phyloP scores from a whole-genome alignment of 129 eudicot genomes.

The Pittosporum tobira region DNA sequence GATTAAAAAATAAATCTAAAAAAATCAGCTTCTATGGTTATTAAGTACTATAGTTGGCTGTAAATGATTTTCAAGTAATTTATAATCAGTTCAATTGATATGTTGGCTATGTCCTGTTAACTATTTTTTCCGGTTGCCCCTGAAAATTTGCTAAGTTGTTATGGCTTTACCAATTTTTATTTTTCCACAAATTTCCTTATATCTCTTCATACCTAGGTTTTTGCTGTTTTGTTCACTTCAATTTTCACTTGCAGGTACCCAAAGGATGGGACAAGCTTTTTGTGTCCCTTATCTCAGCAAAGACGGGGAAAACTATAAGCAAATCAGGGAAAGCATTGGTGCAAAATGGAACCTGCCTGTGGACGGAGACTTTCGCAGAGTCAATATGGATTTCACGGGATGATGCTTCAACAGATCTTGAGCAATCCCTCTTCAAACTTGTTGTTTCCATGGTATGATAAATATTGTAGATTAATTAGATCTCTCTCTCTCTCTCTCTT shows the following conservation, averaged over 20 bases:
- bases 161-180: no score
- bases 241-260: constrained; percentile 48
- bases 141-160: constrained; percentile 12
- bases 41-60: no score
- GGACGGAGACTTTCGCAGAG: constrained; percentile 55
- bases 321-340: constrained; percentile 50
- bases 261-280: constrained; percentile 81
- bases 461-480: background rate
- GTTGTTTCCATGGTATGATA: constrained; percentile 49
- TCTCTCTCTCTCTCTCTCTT: background rate
- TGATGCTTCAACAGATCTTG: constrained; percentile 37
- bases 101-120: background rate
- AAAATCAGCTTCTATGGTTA: no score
- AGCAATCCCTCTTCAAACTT: constrained; percentile 44
- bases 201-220: constrained; percentile 10
- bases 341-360: constrained; percentile 50
- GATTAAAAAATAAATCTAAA: no score
- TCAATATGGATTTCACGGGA: constrained; percentile 43
- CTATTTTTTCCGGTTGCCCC: background rate
- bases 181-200: background rate
- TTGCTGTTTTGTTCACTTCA: constrained; percentile 14
- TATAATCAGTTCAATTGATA: background rate
- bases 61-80: background rate
- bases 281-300: constrained; percentile 46
- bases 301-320: constrained; percentile 50